These are phyloP conservation scores for Penicillium sp. DNA, from an alignment of 2,329 filamentous ascomycete genomes.

Conservation along the genomic window DNA sequence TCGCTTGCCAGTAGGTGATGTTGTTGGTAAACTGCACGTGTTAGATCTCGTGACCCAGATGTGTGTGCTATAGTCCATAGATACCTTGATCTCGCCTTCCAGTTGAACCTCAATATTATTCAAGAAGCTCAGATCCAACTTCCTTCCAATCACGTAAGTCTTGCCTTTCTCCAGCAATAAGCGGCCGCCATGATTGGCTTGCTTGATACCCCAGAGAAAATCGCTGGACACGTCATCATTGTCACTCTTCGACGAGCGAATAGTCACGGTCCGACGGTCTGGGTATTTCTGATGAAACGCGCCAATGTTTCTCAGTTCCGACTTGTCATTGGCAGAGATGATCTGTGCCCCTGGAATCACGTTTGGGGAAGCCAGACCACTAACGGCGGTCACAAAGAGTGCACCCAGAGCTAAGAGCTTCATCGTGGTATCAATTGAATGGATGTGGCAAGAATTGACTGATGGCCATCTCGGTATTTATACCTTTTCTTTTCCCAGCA, in stretches of 20 bases:
- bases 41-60: conserved; percentile 5
- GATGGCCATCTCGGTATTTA: not conserved
- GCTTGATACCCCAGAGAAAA: conserved; percentile 55
- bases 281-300: conserved; percentile 26
- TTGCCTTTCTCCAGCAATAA: conserved; percentile 56
- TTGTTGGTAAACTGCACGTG: conserved; percentile 46
- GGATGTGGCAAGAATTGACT: not conserved
- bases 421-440: conserved; percentile 14
- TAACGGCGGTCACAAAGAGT: conserved; percentile 22
- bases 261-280: conserved; percentile 50
- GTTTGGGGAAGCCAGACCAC: conserved; percentile 18
- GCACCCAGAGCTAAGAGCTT: conserved; percentile 24
- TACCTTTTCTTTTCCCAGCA: not conserved
- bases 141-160: conserved; percentile 61
- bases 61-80: not conserved
- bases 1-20: conserved; percentile 51
- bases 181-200: conserved; percentile 61
- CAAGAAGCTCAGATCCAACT: conserved; percentile 59
- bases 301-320: conserved; percentile 21
- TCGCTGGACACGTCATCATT: conserved; percentile 59
- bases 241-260: conserved; percentile 55
- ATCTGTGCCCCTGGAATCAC: conserved; percentile 26
- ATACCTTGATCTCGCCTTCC: conserved; percentile 57
- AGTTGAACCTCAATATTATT: conserved; percentile 60
- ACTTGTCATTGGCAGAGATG: conserved; percentile 23